phyloP scores from a whole-genome alignment of 2,329 filamentous ascomycete genomes.

The Ophiognomonia clavigignenti-juglandacearum region DNA sequence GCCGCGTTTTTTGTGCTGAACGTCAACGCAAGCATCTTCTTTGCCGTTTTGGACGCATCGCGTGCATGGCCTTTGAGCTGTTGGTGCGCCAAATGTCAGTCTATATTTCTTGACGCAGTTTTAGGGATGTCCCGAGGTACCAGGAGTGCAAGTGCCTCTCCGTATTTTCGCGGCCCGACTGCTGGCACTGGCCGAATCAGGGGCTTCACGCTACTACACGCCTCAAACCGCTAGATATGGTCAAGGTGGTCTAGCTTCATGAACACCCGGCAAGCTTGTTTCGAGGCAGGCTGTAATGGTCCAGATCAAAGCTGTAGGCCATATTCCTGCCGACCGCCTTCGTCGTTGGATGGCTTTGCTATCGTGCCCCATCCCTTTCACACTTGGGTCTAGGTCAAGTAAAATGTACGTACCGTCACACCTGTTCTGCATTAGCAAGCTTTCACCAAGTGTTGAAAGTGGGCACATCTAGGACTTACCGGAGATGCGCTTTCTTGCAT shows the following conservation, averaged over 20 bases:
- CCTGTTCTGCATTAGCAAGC: conserved; percentile 36
- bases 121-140: background rate
- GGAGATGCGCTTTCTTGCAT: conserved; percentile 78
- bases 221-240: background rate
- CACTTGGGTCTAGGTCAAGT: conserved; percentile 9
- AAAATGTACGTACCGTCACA: conserved; percentile 56
- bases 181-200: background rate
- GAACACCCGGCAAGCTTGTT: no score
- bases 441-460: conserved; percentile 4
- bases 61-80: conserved; percentile 72
- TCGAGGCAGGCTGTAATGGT: no score
- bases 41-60: conserved; percentile 75
- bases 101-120: background rate
- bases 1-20: conserved; percentile 81
- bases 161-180: background rate
- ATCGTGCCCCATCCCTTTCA: no score
- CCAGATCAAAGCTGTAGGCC: no score
- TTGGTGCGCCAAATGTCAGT: conserved; percentile 22
- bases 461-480: conserved; percentile 36
- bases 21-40: conserved; percentile 74
- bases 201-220: no score
- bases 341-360: background rate
- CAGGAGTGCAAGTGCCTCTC: background rate
- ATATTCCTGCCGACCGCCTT: no score
- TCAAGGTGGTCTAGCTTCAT: no score